Evolutionary conservation across 164 flowering plant genomes (phyloP), one percentile per base, ranked within the genome.

Genomic region (Tinospora cordifolia): DNA sequence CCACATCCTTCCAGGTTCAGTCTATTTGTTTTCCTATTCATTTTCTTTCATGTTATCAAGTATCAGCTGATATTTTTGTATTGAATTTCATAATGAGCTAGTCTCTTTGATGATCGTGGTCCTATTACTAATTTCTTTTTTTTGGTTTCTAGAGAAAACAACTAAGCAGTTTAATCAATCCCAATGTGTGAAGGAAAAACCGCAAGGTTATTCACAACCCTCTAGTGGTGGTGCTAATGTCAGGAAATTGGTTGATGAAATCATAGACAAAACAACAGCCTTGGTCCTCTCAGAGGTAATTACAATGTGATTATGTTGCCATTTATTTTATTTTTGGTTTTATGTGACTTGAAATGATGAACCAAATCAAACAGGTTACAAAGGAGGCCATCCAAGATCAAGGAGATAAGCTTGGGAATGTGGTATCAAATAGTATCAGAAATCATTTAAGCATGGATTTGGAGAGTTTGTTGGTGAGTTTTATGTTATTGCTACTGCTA

Each of bases 391-490:
- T 84, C 21, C 80, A 79, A 75, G 79, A 82, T 63, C 83, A 87
- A 63, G 87, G 87, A 30, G 88, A 77, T 26, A 79, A 83, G 75
- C 86, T 87, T 62, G 97, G 87, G 66, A 30, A 81, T 65, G 81
- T 75, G 22, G 76, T 88, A 21, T 81, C 86, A 6, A 69, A 86
- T 65, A 78, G 39, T 66, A 75, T 88, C 27, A 84, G 79, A 76
- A 87, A 84, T 72, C 83, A 67, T 39, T 84, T 87, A 54, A 72
- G 75, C 41, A 22, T 70, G 65, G 98, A 93, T 76, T 72, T 93
- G 73, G 84, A 84, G 73, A 82, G 69, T 76, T 76, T 84, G 26
- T 82, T 84, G 64, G 98, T 93, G 76, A 88, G 98, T 83, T 75
- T 54, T 47, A 40, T 27, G 41, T 67, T 11, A n/a, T 9, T 41